Conservation (phyloP, 176 grass and related monocot species). For the Eleusine coracana region DNA sequence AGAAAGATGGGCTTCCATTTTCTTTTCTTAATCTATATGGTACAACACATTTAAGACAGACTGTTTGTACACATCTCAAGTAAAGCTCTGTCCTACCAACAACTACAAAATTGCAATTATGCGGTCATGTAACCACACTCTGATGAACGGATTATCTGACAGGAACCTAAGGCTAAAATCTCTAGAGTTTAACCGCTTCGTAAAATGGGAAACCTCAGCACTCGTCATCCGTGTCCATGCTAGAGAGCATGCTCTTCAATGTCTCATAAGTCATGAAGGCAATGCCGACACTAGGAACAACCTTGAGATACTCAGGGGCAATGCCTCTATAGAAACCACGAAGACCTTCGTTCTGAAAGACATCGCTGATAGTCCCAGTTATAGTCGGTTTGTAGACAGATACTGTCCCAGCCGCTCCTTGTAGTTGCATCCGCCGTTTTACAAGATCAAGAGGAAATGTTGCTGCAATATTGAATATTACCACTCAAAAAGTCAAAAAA, state of each 20-base stretch:
- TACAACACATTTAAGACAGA: constrained; percentile 25
- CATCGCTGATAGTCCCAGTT: constrained; percentile 60
- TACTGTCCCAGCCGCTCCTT: constrained; percentile 66
- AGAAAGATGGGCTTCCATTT: constrained; percentile 23
- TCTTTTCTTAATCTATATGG: constrained; percentile 33
- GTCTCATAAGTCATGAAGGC: constrained; percentile 95
- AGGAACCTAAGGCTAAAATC: constrained; percentile 45
- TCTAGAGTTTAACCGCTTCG: neutral
- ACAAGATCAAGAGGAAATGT: constrained; percentile 98
- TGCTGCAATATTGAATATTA: constrained; percentile 47
- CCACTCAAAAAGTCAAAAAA: neutral
- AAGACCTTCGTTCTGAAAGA: constrained; percentile 66
- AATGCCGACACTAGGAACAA: constrained; percentile 92
- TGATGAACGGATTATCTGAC: constrained; percentile 26
- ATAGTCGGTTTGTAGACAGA: constrained; percentile 65
- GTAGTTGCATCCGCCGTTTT: constrained; percentile 80
- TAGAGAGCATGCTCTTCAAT: constrained; percentile 64
- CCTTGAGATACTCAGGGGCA: constrained; percentile 86
- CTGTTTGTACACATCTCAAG: constrained; percentile 20
- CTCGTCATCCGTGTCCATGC: constrained; percentile 32
- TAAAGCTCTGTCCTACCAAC: constrained; percentile 53
- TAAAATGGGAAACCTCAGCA: constrained; percentile 30
- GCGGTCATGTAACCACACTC: constrained; percentile 36
- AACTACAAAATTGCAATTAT: constrained; percentile 75
- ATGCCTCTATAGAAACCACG: constrained; percentile 94